Percentiles rank a stretch among this genome's conserved stretches.
phyloP scores from a whole-genome alignment of 768 basidiomycete genomes.

The Hypholoma fasciculare region DNA sequence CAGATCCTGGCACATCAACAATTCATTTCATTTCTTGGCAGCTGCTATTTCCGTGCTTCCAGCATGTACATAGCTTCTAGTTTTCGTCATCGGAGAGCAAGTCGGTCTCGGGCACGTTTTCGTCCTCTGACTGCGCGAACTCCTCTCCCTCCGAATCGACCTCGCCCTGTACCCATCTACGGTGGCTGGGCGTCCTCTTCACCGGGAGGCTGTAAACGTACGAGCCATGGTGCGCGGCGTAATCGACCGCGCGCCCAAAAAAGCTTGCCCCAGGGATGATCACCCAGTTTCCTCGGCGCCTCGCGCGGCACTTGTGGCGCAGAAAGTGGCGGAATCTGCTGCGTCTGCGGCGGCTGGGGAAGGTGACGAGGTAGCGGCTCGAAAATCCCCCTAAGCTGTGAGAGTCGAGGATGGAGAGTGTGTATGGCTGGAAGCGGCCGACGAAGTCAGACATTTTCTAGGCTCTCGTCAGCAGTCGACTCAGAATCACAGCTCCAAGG shows the following conservation, averaged over 20 bases:
- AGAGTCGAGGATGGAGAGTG: not conserved
- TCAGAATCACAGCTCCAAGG: not conserved
- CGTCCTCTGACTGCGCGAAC: not conserved
- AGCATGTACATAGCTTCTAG: not conserved
- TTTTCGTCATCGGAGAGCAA: not conserved
- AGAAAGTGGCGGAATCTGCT: not conserved
- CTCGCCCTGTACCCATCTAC: not conserved
- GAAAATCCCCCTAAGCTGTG: not conserved
- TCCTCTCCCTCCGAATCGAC: not conserved
- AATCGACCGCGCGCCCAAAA: not conserved
- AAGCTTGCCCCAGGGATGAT: not conserved
- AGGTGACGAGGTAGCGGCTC: not conserved
- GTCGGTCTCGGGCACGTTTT: not conserved
- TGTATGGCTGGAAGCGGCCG: not conserved
- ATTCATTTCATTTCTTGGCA: no score
- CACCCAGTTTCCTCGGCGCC: not conserved
- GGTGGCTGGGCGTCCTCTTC: not conserved
- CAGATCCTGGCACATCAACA: no score
- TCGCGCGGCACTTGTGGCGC: not conserved
- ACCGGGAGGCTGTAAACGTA: conserved; percentile 3
- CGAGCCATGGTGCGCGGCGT: conserved; percentile 4
- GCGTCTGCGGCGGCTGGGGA: not conserved
- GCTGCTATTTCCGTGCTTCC: no score
- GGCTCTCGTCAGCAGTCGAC: not conserved
- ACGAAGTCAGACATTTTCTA: not conserved